phyloP scores from a whole-genome alignment of 176 grass and related monocot genomes.

The Themeda triandra region DNA sequence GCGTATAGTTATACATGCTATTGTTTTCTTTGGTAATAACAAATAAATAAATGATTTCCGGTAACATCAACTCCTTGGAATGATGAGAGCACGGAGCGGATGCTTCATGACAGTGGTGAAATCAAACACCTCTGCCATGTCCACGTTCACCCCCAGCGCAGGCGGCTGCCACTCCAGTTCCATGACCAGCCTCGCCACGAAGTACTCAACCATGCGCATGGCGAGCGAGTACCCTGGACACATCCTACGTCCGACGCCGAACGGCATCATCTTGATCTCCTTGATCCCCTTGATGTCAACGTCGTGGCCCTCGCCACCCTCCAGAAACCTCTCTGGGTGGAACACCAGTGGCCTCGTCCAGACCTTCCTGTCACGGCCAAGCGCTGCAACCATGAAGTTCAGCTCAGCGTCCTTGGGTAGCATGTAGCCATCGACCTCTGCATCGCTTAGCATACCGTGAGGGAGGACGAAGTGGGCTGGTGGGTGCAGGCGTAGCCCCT shows the following conservation, averaged over 20 bases:
- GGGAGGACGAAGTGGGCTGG: conserved; percentile 49
- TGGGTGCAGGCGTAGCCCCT: conserved; percentile 53
- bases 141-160: not conserved
- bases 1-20: too few relatives aligned
- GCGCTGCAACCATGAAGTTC: conserved; percentile 40
- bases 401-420: conserved; percentile 50
- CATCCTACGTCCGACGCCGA: not conserved
- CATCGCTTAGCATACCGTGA: conserved; percentile 33
- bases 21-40: too few relatives aligned
- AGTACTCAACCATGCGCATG: not conserved
- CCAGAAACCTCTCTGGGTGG: conserved; percentile 58
- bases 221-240: not conserved
- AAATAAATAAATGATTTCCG: too few relatives aligned
- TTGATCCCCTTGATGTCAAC: not conserved
- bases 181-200: not conserved
- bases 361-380: conserved; percentile 32
- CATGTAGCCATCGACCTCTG: conserved; percentile 23
- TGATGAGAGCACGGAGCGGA: too few relatives aligned
- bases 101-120: not conserved
- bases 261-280: not conserved
- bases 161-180: not conserved
- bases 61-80: too few relatives aligned
- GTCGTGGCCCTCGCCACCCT: conserved; percentile 33
- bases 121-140: not conserved
- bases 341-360: conserved; percentile 60